These are phyloP conservation scores for Lolium multiflorum DNA, from an alignment of 176 grass and related monocot genomes.

Conservation along the genomic window DNA sequence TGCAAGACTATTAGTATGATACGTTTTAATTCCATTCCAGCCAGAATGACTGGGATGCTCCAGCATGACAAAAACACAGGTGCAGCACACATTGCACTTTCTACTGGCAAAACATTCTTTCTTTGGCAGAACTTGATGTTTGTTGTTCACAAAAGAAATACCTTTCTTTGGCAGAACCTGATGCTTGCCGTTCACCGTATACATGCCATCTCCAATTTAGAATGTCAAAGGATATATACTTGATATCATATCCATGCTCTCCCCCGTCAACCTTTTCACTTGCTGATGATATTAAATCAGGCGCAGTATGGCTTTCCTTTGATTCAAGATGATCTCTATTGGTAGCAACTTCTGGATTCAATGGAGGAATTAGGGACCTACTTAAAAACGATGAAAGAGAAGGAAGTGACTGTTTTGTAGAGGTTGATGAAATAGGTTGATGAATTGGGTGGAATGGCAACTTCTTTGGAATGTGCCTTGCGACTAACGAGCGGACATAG, in stretches of 20 bases:
- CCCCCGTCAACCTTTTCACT: slow-evolving; percentile 60
- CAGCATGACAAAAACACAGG: background rate
- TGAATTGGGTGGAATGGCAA: slow-evolving; percentile 80
- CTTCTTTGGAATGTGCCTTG: slow-evolving; percentile 86
- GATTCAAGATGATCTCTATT: slow-evolving; percentile 67
- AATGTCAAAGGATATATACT: slow-evolving; percentile 91
- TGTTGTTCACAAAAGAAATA: slow-evolving; percentile 55
- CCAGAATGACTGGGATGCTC: background rate
- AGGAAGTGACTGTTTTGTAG: slow-evolving; percentile 81
- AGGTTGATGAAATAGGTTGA: slow-evolving; percentile 45
- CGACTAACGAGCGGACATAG: slow-evolving; percentile 94
- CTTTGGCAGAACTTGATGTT: slow-evolving; percentile 55
- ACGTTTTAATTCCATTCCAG: background rate
- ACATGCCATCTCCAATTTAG: slow-evolving; percentile 90
- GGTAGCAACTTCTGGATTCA: slow-evolving; percentile 70
- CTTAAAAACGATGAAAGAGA: slow-evolving; percentile 70
- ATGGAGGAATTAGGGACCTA: slow-evolving; percentile 72
- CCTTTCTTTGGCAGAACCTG: slow-evolving; percentile 69
- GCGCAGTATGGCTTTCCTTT: slow-evolving; percentile 57
- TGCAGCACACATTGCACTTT: background rate
- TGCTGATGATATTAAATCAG: slow-evolving; percentile 60
- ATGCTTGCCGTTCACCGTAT: slow-evolving; percentile 53
- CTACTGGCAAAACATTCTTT: slow-evolving; percentile 29
- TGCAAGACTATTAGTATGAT: slow-evolving; percentile 6
- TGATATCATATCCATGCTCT: slow-evolving; percentile 59